Conservation (phyloP, 2,329 filamentous ascomycete species). For the Sporothrix pallida region DNA sequence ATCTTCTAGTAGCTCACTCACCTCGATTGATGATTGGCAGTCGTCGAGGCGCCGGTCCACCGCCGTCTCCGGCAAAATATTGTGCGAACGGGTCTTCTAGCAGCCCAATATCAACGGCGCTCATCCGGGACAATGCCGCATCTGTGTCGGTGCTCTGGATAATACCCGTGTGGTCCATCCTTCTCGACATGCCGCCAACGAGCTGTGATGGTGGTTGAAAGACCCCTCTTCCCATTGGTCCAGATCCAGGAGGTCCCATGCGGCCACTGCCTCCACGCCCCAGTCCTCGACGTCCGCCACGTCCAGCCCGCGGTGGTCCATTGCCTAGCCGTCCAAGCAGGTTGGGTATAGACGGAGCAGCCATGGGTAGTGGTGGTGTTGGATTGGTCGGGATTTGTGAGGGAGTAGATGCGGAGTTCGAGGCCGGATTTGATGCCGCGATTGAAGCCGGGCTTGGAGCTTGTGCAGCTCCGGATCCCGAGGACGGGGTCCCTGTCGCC, state of each 20-base stretch:
- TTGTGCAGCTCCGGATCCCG: conserved; percentile 1
- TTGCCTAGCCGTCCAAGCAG: conserved; percentile 63
- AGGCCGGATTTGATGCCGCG: neutral
- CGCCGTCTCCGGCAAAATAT: conserved; percentile 63
- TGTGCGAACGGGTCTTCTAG: conserved; percentile 79
- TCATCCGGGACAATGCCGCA: conserved; percentile 85
- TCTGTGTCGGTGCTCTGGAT: conserved; percentile 92
- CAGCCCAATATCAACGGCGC: conserved; percentile 85
- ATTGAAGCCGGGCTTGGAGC: neutral
- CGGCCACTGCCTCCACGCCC: conserved; percentile 27
- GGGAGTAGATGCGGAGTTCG: neutral
- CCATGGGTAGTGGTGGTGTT: conserved; percentile 56
- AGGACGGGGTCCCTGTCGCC: neutral
- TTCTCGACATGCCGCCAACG: conserved; percentile 47
- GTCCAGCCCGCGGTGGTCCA: conserved; percentile 34
- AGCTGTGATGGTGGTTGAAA: conserved; percentile 1
- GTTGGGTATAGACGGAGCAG: conserved; percentile 78
- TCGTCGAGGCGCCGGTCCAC: conserved; percentile 62
- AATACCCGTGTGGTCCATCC: conserved; percentile 66
- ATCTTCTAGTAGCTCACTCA: conserved; percentile 46
- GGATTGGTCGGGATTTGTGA: neutral
- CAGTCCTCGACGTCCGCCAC: conserved; percentile 47
- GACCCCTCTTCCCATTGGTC: neutral
- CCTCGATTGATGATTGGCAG: conserved; percentile 95
- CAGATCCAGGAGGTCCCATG: neutral